Conservation (phyloP, 2,329 filamentous ascomycete species). For the Ambrosiella xylebori region DNA sequence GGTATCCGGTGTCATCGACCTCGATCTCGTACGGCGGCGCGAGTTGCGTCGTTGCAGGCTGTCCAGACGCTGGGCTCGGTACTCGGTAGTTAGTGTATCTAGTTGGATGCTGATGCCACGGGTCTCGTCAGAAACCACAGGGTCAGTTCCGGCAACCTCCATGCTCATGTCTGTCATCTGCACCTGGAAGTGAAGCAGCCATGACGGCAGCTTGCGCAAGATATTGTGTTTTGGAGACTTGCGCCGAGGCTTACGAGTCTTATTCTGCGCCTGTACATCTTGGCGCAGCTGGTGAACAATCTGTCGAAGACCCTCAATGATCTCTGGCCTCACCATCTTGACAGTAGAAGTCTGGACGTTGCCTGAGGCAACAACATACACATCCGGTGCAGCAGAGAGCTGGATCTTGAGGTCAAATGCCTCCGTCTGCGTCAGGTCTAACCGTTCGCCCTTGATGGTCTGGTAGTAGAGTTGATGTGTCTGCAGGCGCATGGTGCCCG, state of each 20-base stretch:
- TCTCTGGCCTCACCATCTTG: constrained; percentile 80
- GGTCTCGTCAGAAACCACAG: constrained; percentile 63
- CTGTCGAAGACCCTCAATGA: constrained; percentile 78
- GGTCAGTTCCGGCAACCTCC: constrained; percentile 78
- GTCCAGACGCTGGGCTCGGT: constrained; percentile 65
- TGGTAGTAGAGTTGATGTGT: constrained; percentile 91
- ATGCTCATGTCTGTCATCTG: constrained; percentile 80
- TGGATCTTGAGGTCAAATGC: constrained; percentile 75
- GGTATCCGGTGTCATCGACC: constrained; percentile 52
- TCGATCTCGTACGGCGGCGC: constrained; percentile 58
- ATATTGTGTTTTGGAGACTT: constrained; percentile 44
- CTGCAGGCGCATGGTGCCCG: constrained; percentile 64
- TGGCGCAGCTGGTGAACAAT: constrained; percentile 71
- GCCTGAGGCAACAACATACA: constrained; percentile 64
- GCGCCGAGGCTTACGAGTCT: constrained; percentile 25
- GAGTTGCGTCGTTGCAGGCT: constrained; percentile 37
- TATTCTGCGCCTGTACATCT: constrained; percentile 35
- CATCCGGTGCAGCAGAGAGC: constrained; percentile 67
- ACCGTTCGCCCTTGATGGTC: constrained; percentile 62
- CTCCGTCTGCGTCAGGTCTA: constrained; percentile 77
- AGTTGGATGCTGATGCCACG: constrained; percentile 74
- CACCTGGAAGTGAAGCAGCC: constrained; percentile 70
- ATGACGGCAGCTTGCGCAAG: constrained; percentile 60
- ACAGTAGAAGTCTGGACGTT: constrained; percentile 74
- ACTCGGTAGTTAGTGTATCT: constrained; percentile 76